Evolutionary conservation across 352 stramenopile species (phyloP).

Genomic region (Phytophthora capsici): DNA sequence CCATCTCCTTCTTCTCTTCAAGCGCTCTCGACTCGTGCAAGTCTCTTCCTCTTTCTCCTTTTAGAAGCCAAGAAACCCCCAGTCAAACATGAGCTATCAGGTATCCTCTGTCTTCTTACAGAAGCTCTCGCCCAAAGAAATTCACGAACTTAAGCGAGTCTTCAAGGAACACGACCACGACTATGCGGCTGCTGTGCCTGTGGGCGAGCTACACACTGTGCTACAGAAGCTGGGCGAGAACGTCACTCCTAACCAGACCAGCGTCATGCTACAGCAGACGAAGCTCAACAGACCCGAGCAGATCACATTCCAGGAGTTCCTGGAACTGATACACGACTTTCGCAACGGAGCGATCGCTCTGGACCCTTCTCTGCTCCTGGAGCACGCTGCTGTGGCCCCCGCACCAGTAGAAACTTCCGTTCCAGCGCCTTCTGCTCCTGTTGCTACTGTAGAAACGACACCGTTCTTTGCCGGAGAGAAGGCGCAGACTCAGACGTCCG

Average conservation of each 20-base stretch:
- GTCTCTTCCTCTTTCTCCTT: neutral
- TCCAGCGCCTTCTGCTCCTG: conserved; percentile 10
- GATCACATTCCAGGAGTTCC: conserved; percentile 86
- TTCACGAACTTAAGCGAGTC: conserved; percentile 85
- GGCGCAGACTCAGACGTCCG: conserved; percentile 14
- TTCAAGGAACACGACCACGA: conserved; percentile 88
- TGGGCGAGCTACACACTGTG: conserved; percentile 59
- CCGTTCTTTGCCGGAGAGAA: conserved; percentile 34
- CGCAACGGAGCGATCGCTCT: conserved; percentile 69
- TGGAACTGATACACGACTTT: conserved; percentile 79
- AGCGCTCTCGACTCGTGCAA: neutral
- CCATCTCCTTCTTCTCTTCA: neutral
- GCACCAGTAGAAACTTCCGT: neutral
- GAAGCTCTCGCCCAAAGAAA: conserved; percentile 89
- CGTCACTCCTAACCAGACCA: conserved; percentile 64
- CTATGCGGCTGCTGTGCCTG: conserved; percentile 61
- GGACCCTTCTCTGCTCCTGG: conserved; percentile 51
- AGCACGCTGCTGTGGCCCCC: conserved; percentile 45
- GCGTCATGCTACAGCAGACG: conserved; percentile 72
- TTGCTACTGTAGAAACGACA: conserved; percentile 15
- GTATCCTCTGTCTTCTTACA: conserved; percentile 83
- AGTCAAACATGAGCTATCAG: conserved; percentile 79
- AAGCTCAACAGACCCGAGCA: conserved; percentile 47
- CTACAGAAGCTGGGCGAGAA: conserved; percentile 85
- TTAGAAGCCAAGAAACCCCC: neutral